These are phyloP conservation scores for Hibiscus tridactylites DNA, from an alignment of 345 rosid genomes.

Conservation along the genomic window DNA sequence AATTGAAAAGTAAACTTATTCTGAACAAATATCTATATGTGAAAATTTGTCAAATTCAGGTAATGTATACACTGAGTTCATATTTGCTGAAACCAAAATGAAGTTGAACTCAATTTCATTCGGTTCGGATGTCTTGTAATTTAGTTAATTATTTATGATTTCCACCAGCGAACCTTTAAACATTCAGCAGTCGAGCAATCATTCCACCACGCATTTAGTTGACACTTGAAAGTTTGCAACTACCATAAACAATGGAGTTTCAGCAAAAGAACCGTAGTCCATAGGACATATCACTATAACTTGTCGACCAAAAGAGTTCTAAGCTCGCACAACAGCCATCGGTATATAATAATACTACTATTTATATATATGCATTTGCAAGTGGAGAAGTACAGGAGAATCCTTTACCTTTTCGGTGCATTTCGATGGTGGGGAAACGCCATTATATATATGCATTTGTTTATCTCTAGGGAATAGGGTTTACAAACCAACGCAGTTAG, in stretches of 20 bases:
- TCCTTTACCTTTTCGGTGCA: constrained; percentile 17
- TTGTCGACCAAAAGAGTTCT: constrained; percentile 19
- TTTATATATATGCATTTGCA: constrained; percentile 1
- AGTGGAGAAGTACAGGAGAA: constrained; percentile 29
- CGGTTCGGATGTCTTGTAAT: no score
- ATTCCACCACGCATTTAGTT: not conserved
- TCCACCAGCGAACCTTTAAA: no score
- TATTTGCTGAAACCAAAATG: no score
- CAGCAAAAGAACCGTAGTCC: not conserved
- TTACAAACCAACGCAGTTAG: not conserved
- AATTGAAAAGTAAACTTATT: no score
- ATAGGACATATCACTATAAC: constrained; percentile 26
- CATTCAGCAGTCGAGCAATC: not conserved
- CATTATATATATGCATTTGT: not conserved
- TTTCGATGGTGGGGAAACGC: constrained; percentile 19
- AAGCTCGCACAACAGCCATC: constrained; percentile 20
- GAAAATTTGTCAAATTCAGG: no score
- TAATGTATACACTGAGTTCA: no score
- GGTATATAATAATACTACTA: constrained; percentile 13
- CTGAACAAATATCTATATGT: no score
- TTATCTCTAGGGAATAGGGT: not conserved
- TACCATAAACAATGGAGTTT: constrained; percentile 4
- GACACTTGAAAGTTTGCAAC: not conserved
- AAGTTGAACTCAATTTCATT: no score
- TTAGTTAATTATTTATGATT: no score